Percentiles rank a stretch among this genome's conserved stretches.
phyloP scores from a whole-genome alignment of 2,329 filamentous ascomycete species.

The Mycosphaerella sp. region DNA sequence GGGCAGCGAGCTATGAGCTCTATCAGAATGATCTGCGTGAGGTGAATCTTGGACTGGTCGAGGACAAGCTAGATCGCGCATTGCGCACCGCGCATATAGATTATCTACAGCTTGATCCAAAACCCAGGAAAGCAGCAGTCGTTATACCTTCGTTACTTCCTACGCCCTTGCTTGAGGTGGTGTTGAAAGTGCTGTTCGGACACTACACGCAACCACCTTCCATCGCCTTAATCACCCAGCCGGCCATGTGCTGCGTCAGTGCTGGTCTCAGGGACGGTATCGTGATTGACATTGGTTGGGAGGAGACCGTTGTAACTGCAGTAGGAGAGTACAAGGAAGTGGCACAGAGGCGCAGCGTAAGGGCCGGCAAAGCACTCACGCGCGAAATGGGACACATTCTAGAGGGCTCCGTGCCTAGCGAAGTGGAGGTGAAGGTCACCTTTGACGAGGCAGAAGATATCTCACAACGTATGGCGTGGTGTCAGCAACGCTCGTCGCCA shows the following conservation, averaged over 20 bases:
- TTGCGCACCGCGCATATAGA: constrained; percentile 77
- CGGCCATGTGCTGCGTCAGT: constrained; percentile 66
- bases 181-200: constrained; percentile 72
- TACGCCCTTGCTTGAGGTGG: constrained; percentile 66
- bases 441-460: constrained; percentile 83
- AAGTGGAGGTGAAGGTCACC: constrained; percentile 37
- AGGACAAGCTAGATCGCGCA: constrained; percentile 79
- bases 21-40: constrained; percentile 71
- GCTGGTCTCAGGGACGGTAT: constrained; percentile 82
- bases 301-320: constrained; percentile 76
- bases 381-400: constrained; percentile 63
- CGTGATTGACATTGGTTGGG: constrained; percentile 87
- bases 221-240: constrained; percentile 71
- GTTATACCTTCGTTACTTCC: constrained; percentile 73
- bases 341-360: constrained; percentile 59
- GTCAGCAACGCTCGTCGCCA: constrained; percentile 38
- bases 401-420: constrained; percentile 47
- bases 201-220: constrained; percentile 73
- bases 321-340: constrained; percentile 90
- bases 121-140: constrained; percentile 62
- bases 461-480: constrained; percentile 71
- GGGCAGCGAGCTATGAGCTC: constrained; percentile 63
- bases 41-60: constrained; percentile 70
- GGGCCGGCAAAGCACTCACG: constrained; percentile 67
- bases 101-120: constrained; percentile 65